phyloP scores from a whole-genome alignment of 805 yeast genomes.

The Starmerella potacharoeniae region DNA sequence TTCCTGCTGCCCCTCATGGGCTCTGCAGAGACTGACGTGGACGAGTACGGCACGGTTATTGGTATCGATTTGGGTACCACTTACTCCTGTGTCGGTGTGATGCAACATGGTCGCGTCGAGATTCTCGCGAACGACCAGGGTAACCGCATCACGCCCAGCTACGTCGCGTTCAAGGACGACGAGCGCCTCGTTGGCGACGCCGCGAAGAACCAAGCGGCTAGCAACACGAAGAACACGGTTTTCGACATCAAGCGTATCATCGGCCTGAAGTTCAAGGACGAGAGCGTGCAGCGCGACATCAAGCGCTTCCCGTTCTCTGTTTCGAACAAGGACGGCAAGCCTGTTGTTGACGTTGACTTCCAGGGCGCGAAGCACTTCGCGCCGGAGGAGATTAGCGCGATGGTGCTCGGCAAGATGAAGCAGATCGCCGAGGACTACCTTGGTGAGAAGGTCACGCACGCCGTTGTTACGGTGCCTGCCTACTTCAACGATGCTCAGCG shows the following conservation, averaged over 20 bases:
- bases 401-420: slow-evolving; percentile 87
- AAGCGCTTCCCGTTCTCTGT: slow-evolving; percentile 74
- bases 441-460: slow-evolving; percentile 75
- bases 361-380: slow-evolving; percentile 66
- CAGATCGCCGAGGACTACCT: slow-evolving; percentile 83
- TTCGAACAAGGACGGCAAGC: slow-evolving; percentile 63
- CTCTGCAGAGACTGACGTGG: slow-evolving; percentile 26
- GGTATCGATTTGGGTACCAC: slow-evolving; percentile 98
- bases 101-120: slow-evolving; percentile 78
- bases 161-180: slow-evolving; percentile 82
- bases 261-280: slow-evolving; percentile 69
- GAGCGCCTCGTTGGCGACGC: slow-evolving; percentile 94
- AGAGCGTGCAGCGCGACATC: slow-evolving; percentile 66
- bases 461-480: slow-evolving; percentile 89
- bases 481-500: slow-evolving; percentile 90
- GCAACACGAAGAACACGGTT: slow-evolving; percentile 75
- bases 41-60: slow-evolving; percentile 44
- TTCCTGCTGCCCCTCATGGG: slow-evolving; percentile 30
- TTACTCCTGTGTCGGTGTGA: slow-evolving; percentile 89
- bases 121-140: slow-evolving; percentile 94
- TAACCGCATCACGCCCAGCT: slow-evolving; percentile 92
- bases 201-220: slow-evolving; percentile 90
- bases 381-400: slow-evolving; percentile 88
- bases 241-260: slow-evolving; percentile 88
- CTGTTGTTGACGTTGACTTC: slow-evolving; percentile 63